These are phyloP conservation scores for Huntiella savannae DNA, from an alignment of 2,329 filamentous ascomycete species.

Conservation along the genomic window DNA sequence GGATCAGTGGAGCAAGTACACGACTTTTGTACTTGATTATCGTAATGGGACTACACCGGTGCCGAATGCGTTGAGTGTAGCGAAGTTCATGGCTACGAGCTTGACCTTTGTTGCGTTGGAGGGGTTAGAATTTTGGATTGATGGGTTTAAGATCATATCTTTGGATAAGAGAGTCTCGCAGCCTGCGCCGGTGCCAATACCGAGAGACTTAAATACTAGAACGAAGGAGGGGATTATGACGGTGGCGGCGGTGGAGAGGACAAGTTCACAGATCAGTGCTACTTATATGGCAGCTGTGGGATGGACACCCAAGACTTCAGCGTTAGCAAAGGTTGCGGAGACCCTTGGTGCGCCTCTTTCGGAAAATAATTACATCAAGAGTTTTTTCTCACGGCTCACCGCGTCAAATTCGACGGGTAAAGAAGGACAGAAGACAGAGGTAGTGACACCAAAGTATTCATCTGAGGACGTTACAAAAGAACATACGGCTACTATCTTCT, in stretches of 20 bases:
- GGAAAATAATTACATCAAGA: conserved; percentile 46
- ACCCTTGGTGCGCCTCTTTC: conserved; percentile 29
- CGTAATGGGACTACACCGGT: conserved; percentile 72
- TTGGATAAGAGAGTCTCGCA: conserved; percentile 76
- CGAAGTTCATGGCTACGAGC: conserved; percentile 86
- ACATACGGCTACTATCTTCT: conserved; percentile 64
- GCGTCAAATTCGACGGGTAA: conserved; percentile 33
- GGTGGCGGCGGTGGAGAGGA: conserved; percentile 58
- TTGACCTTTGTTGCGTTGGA: conserved; percentile 86
- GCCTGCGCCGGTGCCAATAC: conserved; percentile 50
- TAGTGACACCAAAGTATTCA: conserved; percentile 39
- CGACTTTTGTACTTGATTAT: conserved; percentile 89
- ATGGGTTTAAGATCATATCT: conserved; percentile 63
- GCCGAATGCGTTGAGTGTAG: conserved; percentile 67
- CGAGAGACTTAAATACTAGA: conserved; percentile 58
- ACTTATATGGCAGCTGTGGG: conserved; percentile 73
- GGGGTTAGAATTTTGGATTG: conserved; percentile 74
- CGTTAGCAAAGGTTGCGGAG: conserved; percentile 25
- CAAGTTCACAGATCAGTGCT: conserved; percentile 83
- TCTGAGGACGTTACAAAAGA: conserved; percentile 52
- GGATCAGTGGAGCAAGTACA: conserved; percentile 48
- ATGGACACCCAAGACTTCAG: conserved; percentile 45
- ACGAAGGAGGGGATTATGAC: conserved; percentile 84
- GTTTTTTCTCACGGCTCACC: conserved; percentile 58
- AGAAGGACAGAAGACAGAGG: conserved; percentile 24